phyloP scores from a whole-genome alignment of 768 basidiomycete genomes.

The Rhodocollybia butyracea region DNA sequence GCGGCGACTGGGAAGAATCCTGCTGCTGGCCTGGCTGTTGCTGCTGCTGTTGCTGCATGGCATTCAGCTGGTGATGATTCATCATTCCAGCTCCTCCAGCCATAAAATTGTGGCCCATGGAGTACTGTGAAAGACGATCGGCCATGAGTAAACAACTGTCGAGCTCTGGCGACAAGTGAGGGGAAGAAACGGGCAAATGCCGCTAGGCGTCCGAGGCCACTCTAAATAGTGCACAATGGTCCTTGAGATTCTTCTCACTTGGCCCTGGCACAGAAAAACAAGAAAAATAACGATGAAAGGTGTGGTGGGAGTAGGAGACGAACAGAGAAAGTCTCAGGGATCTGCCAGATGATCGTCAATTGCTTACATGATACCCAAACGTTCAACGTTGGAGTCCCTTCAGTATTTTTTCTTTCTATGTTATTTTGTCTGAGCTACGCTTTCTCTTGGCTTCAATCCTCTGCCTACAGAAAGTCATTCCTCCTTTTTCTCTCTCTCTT shows the following conservation, averaged over 20 bases:
- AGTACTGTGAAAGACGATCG: slow-evolving; percentile 55
- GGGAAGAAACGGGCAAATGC: slow-evolving; percentile 1
- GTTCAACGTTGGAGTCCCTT: too few species aligned
- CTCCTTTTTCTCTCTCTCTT: too few species aligned
- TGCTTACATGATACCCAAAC: neutral
- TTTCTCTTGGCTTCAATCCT: too few species aligned
- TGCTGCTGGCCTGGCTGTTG: slow-evolving; percentile 44
- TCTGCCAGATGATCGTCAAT: slow-evolving; percentile 5
- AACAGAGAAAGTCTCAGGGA: neutral
- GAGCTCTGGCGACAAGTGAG: slow-evolving; percentile 19
- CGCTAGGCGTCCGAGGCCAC: neutral
- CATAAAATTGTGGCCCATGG: slow-evolving; percentile 52
- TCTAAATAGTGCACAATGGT: neutral
- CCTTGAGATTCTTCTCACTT: too few species aligned
- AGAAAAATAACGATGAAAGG: neutral
- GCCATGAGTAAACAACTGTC: slow-evolving; percentile 46
- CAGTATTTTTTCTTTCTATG: too few species aligned
- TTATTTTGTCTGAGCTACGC: too few species aligned
- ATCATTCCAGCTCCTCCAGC: slow-evolving; percentile 28
- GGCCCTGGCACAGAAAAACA: neutral
- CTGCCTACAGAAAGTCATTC: too few species aligned
- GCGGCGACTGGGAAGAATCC: slow-evolving; percentile 26
- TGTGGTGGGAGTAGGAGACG: slow-evolving; percentile 6
- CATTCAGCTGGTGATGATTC: slow-evolving; percentile 39
- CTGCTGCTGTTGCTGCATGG: slow-evolving; percentile 36